Percentiles rank a stretch among this genome's conserved stretches.
phyloP scores from a whole-genome alignment of 768 basidiomycete genomes.

The Pulveroboletus sp. region DNA sequence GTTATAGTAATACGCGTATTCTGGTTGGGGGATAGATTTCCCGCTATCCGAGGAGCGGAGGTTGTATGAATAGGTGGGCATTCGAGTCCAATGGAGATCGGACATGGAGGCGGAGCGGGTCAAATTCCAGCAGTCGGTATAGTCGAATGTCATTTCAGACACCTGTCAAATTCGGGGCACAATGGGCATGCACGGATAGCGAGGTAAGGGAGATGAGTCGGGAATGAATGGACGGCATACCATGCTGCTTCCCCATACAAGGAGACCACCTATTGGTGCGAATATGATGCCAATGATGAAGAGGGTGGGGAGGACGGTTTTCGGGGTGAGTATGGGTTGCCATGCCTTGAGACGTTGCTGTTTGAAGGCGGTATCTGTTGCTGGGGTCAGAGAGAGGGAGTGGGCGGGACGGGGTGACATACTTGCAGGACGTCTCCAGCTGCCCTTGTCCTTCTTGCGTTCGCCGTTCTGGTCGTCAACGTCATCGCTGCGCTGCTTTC shows the following conservation, averaged over 20 bases:
- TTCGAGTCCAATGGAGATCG: constrained; percentile 39
- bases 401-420: constrained; percentile 29
- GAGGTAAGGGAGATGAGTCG: constrained; percentile 16
- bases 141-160: constrained; percentile 92
- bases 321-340: constrained; percentile 98
- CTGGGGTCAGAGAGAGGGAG: constrained; percentile 5
- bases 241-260: constrained; percentile 84
- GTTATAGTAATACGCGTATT: constrained; percentile 69
- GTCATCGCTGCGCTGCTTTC: constrained; percentile 35
- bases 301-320: constrained; percentile 93
- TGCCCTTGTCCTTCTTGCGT: constrained; percentile 77
- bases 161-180: constrained; percentile 44
- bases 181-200: background rate
- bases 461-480: constrained; percentile 42
- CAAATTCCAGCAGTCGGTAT: constrained; percentile 82
- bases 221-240: constrained; percentile 37
- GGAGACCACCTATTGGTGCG: constrained; percentile 91
- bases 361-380: constrained; percentile 92
- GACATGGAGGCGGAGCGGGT: constrained; percentile 33
- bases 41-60: constrained; percentile 57
- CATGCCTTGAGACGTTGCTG: constrained; percentile 99
- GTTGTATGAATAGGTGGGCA: constrained; percentile 65
- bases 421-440: constrained; percentile 82
- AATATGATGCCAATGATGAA: constrained; percentile 94
- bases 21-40: constrained; percentile 49